Evolutionary conservation across 805 yeast genomes (phyloP).

Genomic region (Ascoidea rubescens): DNA sequence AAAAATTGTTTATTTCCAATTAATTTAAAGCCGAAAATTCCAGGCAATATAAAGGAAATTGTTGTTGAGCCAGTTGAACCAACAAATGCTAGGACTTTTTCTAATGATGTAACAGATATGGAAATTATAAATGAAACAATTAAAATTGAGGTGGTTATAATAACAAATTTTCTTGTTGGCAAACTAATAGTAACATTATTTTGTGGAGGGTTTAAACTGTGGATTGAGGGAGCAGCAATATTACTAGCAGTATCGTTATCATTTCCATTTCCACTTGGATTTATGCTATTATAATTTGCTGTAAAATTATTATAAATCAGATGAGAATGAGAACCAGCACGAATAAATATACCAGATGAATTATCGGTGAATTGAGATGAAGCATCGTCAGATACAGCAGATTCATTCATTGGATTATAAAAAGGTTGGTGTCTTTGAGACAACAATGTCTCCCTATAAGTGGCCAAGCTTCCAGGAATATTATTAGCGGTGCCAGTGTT

Average conservation of each 20-base stretch:
- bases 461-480: no score
- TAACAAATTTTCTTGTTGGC: conserved; percentile 17
- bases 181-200: neutral
- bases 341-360: neutral
- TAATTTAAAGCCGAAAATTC: conserved; percentile 67
- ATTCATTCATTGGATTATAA: neutral
- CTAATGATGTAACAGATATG: conserved; percentile 54
- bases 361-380: neutral
- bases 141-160: conserved; percentile 31
- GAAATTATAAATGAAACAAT: conserved; percentile 50
- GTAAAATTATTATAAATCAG: conserved; percentile 5
- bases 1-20: conserved; percentile 31
- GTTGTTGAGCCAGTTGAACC: conserved; percentile 93
- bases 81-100: conserved; percentile 71
- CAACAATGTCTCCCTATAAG: neutral
- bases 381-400: neutral
- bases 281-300: neutral
- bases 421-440: neutral
- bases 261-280: neutral
- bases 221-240: conserved; percentile 1
- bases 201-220: no score
- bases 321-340: neutral
- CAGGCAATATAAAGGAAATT: conserved; percentile 83
- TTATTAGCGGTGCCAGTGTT: neutral
- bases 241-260: neutral